phyloP scores from a whole-genome alignment of 192 early-diverging fungal genomes.

The Rhizoclosmatium sp. region DNA sequence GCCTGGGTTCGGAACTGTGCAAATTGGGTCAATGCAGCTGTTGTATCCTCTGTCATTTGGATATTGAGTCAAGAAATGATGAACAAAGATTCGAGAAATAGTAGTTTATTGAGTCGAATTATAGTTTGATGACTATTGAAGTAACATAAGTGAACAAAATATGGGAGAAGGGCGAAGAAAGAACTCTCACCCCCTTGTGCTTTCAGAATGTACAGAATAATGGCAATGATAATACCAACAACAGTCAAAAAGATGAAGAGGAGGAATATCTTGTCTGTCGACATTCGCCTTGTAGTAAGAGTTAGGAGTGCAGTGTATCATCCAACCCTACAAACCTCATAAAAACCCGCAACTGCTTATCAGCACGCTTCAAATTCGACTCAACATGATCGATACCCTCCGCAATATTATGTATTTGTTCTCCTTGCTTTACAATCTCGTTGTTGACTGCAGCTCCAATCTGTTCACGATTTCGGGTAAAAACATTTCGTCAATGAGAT shows the following conservation, averaged over 20 bases:
- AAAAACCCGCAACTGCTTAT: slow-evolving; percentile 66
- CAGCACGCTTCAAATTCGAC: slow-evolving; percentile 63
- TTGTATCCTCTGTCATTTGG: too few relatives aligned
- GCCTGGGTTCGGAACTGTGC: slow-evolving; percentile 1
- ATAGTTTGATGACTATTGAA: too few relatives aligned
- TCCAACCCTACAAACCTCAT: slow-evolving; percentile 48
- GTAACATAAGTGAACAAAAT: too few relatives aligned
- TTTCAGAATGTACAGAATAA: slow-evolving; percentile 57
- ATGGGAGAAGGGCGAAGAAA: not conserved
- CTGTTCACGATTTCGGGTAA: slow-evolving; percentile 32
- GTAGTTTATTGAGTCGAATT: not conserved
- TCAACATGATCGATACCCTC: slow-evolving; percentile 62
- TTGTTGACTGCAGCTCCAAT: slow-evolving; percentile 56
- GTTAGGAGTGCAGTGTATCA: not conserved
- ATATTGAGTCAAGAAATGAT: not conserved
- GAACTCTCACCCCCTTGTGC: slow-evolving; percentile 38
- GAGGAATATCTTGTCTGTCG: slow-evolving; percentile 66
- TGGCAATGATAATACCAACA: slow-evolving; percentile 58
- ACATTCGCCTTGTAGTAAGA: slow-evolving; percentile 52
- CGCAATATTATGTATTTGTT: slow-evolving; percentile 59
- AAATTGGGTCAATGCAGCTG: not conserved
- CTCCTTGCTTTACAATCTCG: slow-evolving; percentile 62
- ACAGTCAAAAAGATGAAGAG: slow-evolving; percentile 66
- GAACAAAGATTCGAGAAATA: not conserved
- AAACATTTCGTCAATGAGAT: not conserved